Evolutionary conservation across 495 filamentous ascomycete genomes (phyloP).

Genomic region (Neurospora sp.): DNA sequence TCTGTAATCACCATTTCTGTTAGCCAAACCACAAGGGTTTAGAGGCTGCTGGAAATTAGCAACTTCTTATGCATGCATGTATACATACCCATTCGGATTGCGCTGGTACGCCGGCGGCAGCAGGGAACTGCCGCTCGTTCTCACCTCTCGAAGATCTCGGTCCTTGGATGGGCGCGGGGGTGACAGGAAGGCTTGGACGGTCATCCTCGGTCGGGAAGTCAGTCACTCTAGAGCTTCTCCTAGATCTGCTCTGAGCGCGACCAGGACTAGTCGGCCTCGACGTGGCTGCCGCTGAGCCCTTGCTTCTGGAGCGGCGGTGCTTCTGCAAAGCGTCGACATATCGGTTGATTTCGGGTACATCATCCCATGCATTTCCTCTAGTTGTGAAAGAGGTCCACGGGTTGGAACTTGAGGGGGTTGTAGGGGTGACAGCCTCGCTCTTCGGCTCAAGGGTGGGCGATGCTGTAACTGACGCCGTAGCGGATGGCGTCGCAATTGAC

Average conservation of each 20-base stretch:
- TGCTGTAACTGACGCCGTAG: conserved; percentile 26
- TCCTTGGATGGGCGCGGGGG: conserved; percentile 62
- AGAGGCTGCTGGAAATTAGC: conserved; percentile 39
- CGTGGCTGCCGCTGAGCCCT: conserved; percentile 36
- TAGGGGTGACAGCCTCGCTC: conserved; percentile 32
- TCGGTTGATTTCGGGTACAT: conserved; percentile 66
- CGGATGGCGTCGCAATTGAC: conserved; percentile 8
- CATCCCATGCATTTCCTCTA: conserved; percentile 78
- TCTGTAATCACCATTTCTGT: conserved; percentile 44
- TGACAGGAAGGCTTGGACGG: conserved; percentile 83
- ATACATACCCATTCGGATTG: conserved; percentile 86
- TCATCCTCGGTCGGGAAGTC: conserved; percentile 81
- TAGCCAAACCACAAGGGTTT: conserved; percentile 49
- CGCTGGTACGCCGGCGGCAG: conserved; percentile 69
- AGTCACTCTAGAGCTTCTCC: conserved; percentile 56
- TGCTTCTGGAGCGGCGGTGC: conserved; percentile 49
- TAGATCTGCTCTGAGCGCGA: conserved; percentile 12
- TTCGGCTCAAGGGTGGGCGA: conserved; percentile 25
- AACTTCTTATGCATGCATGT: conserved; percentile 31
- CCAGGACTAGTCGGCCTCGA: background rate
- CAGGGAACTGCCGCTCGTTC: conserved; percentile 49
- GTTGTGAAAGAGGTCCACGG: conserved; percentile 52
- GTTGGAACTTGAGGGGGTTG: conserved; percentile 31
- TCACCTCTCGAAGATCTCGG: conserved; percentile 30
- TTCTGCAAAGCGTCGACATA: conserved; percentile 66